Base-by-base conservation (phyloP, 1,284 basidiomycete species). In the Cystobasidium sp. region DNA sequence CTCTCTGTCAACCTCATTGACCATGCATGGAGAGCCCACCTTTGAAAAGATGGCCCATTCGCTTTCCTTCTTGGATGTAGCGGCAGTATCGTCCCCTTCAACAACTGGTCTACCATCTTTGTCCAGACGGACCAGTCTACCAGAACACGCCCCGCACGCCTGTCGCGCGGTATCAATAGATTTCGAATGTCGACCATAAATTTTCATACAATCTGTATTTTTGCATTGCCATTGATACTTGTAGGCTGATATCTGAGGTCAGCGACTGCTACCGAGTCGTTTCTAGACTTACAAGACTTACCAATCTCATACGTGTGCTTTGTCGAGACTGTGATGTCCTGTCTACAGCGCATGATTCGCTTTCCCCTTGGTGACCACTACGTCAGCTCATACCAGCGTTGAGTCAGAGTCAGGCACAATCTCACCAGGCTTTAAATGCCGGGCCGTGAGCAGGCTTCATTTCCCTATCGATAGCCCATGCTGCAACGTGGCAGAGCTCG, bases 401-500 rank as follows among this genome's bases (percentile, higher is more conserved):
- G 12, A 4, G 46, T n/a, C 8, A 41, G 39, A 44, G 3, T 31
- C 59, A 51, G 8, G 44, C 31, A 39, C 56, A 18, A 37, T 85
- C 66, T 72, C 31, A 90, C 91, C 92, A 93, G 64, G 81, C 81
- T 78, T 89, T 89, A 83, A 89, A 93, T 10, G 87, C 81, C 16
- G 81, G 83, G 14, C 91, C 91, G 77, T 93, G 91, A 16, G 85
- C 74, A 20, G 90, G 90, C 65, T 87, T 87, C 3, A 88, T 85
- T 31, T 88, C 85, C 10, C 85, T 82, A 79, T 90, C 86, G 67
- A 93, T 89, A 43, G 90, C 83, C 92, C 92, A 94, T 71, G 87
- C 88, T 6, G 91, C 91, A 39, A 94, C 83, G 81, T 93, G 92
- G 76, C 92, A 94, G 88, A 94, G 91, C 81, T 94, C 92, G 78